A percentile compares a stretch with the other conserved stretches of the same genome.
phyloP scores from a whole-genome alignment of 78 protist species.

The Tieghemostelium lacteum region DNA sequence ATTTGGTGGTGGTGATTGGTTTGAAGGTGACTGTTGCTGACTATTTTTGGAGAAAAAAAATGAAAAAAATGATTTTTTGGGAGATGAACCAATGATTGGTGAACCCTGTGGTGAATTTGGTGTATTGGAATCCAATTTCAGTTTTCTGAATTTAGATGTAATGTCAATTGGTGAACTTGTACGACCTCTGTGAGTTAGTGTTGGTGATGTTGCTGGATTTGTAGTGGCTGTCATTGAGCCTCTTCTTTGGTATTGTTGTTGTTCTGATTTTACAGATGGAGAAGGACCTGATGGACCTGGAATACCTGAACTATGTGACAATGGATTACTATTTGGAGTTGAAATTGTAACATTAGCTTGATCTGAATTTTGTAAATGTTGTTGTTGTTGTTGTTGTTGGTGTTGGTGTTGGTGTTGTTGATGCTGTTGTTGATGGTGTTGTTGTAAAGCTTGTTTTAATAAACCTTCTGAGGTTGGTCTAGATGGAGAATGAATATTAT shows the following conservation, averaged over 20 bases:
- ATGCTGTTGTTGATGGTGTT: slow-evolving; percentile 64
- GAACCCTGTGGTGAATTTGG: background rate
- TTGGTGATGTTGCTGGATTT: slow-evolving; percentile 66
- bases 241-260: slow-evolving; percentile 35
- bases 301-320: background rate
- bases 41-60: slow-evolving; percentile 66
- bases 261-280: background rate
- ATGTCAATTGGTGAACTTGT: slow-evolving; percentile 68
- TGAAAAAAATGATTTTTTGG: slow-evolving; percentile 82
- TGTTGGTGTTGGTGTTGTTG: background rate
- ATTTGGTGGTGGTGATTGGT: background rate
- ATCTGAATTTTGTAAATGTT: background rate
- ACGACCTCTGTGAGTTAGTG: slow-evolving; percentile 66
- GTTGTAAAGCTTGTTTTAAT: slow-evolving; percentile 75
- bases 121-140: slow-evolving; percentile 5
- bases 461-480: slow-evolving; percentile 47
- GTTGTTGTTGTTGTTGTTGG: slow-evolving; percentile 8
- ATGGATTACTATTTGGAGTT: background rate
- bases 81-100: slow-evolving; percentile 72
- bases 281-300: slow-evolving; percentile 12
- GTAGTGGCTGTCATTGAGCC: slow-evolving; percentile 67
- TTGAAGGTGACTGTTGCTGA: background rate
- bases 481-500: background rate
- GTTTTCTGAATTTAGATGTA: slow-evolving; percentile 48
- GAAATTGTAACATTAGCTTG: background rate